Conservation (phyloP, 257 asterid genomes). For the Nicotiana paniculata region DNA sequence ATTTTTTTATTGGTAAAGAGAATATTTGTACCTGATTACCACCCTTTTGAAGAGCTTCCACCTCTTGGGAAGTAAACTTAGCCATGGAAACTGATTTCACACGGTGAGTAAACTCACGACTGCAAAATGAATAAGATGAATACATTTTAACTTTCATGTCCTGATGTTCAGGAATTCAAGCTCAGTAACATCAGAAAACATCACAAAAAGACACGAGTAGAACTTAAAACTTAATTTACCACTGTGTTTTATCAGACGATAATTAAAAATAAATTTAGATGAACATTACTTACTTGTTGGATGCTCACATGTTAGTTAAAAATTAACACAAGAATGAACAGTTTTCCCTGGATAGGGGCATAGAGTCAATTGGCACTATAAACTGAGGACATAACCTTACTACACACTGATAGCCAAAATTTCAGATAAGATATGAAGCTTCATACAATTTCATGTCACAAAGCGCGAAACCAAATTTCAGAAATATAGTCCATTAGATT, state of each 20-base stretch:
- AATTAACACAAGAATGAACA: neutral
- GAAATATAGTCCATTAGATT: neutral
- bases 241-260: neutral
- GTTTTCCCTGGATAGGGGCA: no score
- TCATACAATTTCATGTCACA: neutral
- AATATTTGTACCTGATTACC: conserved; percentile 77
- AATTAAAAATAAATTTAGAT: neutral
- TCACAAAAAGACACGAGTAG: neutral
- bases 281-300: neutral
- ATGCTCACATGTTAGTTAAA: neutral
- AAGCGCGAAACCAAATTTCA: neutral
- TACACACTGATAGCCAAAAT: no score
- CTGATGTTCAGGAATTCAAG: conserved; percentile 2
- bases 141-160: conserved; percentile 5
- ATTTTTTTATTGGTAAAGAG: neutral
- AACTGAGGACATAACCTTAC: no score
- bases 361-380: no score
- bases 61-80: conserved; percentile 84
- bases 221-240: neutral
- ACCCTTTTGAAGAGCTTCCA: conserved; percentile 91
- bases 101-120: conserved; percentile 98
- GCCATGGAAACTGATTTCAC: conserved; percentile 98
- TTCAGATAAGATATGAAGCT: no score
- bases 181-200: neutral
- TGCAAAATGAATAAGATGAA: conserved; percentile 32